A percentile compares a stretch with the other conserved stretches of the same genome.
These are phyloP conservation scores for Vigna hirtella DNA, from an alignment of 306 rosid species.

Conservation along the genomic window DNA sequence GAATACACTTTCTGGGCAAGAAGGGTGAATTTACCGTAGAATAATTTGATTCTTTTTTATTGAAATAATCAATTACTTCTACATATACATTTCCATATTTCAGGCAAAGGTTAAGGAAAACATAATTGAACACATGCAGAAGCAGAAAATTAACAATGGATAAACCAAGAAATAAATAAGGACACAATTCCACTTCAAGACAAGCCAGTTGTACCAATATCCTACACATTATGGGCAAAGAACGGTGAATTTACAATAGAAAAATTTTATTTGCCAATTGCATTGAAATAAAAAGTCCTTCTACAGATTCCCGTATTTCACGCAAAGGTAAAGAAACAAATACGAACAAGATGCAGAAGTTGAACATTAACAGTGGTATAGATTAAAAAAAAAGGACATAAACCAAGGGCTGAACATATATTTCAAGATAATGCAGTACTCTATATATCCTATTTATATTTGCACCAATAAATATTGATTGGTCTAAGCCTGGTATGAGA, in stretches of 20 bases:
- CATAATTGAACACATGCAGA: background rate
- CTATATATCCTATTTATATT: slow-evolving; percentile 6
- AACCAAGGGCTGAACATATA: too few relatives aligned
- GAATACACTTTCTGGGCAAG: slow-evolving; percentile 10
- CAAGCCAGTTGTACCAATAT: slow-evolving; percentile 10
- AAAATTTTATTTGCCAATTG: background rate
- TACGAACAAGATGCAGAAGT: background rate
- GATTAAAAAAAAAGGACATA: slow-evolving; percentile 7
- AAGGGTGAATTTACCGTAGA: slow-evolving; percentile 25
- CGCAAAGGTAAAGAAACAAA: slow-evolving; percentile 5
- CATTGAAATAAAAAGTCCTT: slow-evolving; percentile 23
- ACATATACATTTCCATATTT: slow-evolving; percentile 8
- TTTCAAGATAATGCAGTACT: slow-evolving; percentile 12
- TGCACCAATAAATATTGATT: slow-evolving; percentile 3
- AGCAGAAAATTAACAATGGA: background rate
- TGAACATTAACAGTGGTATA: background rate
- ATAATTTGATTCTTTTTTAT: background rate
- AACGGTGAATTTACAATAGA: slow-evolving; percentile 21
- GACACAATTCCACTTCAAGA: slow-evolving; percentile 37
- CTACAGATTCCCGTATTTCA: slow-evolving; percentile 12
- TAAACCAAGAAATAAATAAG: slow-evolving; percentile 10
- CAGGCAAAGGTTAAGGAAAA: background rate
- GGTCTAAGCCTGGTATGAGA: background rate
- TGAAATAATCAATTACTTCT: slow-evolving; percentile 19
- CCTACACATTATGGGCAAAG: background rate